A percentile compares a stretch with the other conserved stretches of the same genome.
Conservation (phyloP, 2,329 filamentous ascomycete genomes). For the Claviceps arundinis region DNA sequence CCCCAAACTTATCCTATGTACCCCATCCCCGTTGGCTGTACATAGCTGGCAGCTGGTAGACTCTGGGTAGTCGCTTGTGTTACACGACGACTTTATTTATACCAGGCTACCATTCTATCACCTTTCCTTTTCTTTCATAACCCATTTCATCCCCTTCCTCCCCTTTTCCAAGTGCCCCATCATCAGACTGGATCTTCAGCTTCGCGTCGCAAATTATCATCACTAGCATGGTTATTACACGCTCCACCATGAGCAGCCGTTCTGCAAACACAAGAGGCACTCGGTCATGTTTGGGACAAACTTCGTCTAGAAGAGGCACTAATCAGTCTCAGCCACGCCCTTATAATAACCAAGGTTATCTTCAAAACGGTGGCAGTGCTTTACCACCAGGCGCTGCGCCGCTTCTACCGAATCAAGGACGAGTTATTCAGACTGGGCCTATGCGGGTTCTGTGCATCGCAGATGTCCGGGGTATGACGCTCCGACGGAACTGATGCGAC, state of each 20-base stretch:
- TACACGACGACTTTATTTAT: background rate
- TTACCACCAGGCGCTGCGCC: slow-evolving; percentile 48
- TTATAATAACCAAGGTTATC: slow-evolving; percentile 41
- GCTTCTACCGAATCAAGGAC: slow-evolving; percentile 54
- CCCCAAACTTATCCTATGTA: slow-evolving; percentile 1
- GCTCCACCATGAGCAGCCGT: slow-evolving; percentile 2
- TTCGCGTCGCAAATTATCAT: slow-evolving; percentile 1
- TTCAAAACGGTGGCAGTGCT: slow-evolving; percentile 47
- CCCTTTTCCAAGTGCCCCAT: background rate
- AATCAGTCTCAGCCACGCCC: slow-evolving; percentile 24
- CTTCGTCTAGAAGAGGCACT: slow-evolving; percentile 10
- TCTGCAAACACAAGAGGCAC: background rate
- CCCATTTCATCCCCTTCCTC: slow-evolving; percentile 1
- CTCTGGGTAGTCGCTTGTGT: background rate
- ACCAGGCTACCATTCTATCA: background rate
- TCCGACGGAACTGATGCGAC: background rate
- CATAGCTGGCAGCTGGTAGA: slow-evolving; percentile 5
- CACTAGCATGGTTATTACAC: background rate
- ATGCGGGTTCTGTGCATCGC: slow-evolving; percentile 58
- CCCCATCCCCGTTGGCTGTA: slow-evolving; percentile 4
- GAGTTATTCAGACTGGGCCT: slow-evolving; percentile 51
- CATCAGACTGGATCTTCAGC: background rate
- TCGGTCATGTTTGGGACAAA: background rate
- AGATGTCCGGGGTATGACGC: slow-evolving; percentile 49
- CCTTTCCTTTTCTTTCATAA: slow-evolving; percentile 8